A percentile compares a stretch with the other conserved stretches of the same genome.
Evolutionary conservation across 202 grass and related monocot genomes (phyloP).

Genomic region (Alloteropsis angusta): DNA sequence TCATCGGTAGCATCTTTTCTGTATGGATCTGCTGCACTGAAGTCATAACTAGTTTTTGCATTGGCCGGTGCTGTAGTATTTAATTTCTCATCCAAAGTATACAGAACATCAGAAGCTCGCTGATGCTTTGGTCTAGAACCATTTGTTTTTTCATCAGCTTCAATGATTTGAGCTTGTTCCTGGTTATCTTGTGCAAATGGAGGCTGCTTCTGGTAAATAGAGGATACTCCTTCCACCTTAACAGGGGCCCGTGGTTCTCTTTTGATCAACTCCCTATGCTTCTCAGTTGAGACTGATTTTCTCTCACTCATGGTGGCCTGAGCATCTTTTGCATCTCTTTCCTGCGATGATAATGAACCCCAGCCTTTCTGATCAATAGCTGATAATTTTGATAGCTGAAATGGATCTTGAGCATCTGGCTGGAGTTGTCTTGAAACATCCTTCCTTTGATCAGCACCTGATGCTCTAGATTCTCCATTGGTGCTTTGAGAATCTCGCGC

Average conservation of each 20-base stretch:
- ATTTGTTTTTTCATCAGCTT: slow-evolving; percentile 15
- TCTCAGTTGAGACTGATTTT: not conserved
- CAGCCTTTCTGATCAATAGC: not conserved
- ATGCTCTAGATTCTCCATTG: not conserved
- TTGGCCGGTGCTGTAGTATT: not conserved
- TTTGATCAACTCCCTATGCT: not conserved
- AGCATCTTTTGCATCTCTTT: not conserved
- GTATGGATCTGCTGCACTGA: not conserved
- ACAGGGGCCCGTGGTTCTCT: not conserved
- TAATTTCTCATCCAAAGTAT: slow-evolving; percentile 1
- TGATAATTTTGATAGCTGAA: not conserved
- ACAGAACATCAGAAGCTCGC: slow-evolving; percentile 13
- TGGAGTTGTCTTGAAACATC: not conserved
- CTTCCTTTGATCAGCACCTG: not conserved
- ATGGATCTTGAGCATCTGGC: not conserved
- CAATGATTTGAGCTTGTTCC: not conserved
- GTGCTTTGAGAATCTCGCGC: not conserved
- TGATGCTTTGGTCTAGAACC: slow-evolving; percentile 5
- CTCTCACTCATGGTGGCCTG: not conserved
- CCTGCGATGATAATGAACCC: not conserved
- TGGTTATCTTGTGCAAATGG: not conserved
- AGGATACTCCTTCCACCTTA: slow-evolving; percentile 15
- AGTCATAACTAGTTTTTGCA: not conserved
- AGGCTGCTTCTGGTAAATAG: slow-evolving; percentile 20
- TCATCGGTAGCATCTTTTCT: slow-evolving; percentile 12